Percentiles rank a stretch among this genome's conserved stretches.
These are phyloP conservation scores for Sistotremastrum niveocremeum DNA, from an alignment of 768 basidiomycete species.

Conservation along the genomic window DNA sequence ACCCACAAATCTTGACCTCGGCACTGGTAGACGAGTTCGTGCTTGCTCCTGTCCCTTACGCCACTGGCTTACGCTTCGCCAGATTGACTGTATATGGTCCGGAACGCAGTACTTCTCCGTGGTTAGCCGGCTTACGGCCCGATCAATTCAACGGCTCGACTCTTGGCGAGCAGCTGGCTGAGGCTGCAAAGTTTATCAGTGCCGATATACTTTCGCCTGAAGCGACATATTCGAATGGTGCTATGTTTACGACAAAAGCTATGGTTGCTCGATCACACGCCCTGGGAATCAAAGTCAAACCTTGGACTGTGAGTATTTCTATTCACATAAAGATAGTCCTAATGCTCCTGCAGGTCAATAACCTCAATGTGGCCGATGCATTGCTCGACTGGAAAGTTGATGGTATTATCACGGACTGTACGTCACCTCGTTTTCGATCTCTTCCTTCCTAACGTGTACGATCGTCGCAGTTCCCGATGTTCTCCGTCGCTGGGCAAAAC, in stretches of 20 bases:
- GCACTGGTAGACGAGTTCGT: slow-evolving; percentile 56
- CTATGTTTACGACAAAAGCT: slow-evolving; percentile 46
- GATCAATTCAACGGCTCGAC: slow-evolving; percentile 51
- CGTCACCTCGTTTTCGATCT: slow-evolving; percentile 6
- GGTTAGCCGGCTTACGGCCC: slow-evolving; percentile 57
- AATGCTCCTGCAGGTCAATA: slow-evolving; percentile 36
- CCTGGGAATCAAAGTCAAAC: slow-evolving; percentile 49
- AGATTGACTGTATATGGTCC: slow-evolving; percentile 9
- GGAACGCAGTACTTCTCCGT: slow-evolving; percentile 38
- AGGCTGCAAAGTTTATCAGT: slow-evolving; percentile 51
- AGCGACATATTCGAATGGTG: slow-evolving; percentile 31
- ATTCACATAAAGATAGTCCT: background rate
- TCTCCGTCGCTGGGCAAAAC: slow-evolving; percentile 42
- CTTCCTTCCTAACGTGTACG: background rate
- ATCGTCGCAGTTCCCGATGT: slow-evolving; percentile 35
- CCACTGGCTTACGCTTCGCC: background rate
- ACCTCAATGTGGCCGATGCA: slow-evolving; percentile 45
- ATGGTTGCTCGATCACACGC: slow-evolving; percentile 59
- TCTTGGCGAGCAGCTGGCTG: slow-evolving; percentile 42
- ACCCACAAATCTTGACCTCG: slow-evolving; percentile 41
- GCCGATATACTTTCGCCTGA: slow-evolving; percentile 56
- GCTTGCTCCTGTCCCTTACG: background rate
- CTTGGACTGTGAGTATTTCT: slow-evolving; percentile 50
- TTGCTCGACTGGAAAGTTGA: slow-evolving; percentile 50
- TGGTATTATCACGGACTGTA: slow-evolving; percentile 68